These are phyloP conservation scores for Gillenia trifoliata DNA, from an alignment of 306 rosid genomes.

Conservation along the genomic window DNA sequence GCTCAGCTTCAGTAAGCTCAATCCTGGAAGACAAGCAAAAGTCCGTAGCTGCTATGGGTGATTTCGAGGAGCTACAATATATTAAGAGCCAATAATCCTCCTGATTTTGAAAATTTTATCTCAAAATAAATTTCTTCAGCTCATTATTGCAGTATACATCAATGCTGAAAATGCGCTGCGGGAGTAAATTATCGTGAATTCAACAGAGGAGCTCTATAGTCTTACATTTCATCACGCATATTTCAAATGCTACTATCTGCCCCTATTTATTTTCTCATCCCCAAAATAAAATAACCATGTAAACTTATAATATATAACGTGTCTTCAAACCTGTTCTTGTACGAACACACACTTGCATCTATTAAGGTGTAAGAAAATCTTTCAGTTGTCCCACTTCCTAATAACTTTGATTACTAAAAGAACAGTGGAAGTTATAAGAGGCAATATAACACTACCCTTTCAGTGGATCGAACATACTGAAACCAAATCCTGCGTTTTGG, in stretches of 20 bases:
- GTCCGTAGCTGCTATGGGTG: background rate
- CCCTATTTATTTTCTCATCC: background rate
- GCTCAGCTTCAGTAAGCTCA: conserved; percentile 79
- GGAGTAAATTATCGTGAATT: background rate
- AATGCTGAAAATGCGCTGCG: background rate
- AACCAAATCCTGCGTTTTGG: conserved; percentile 55
- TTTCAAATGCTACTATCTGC: background rate
- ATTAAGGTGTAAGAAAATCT: background rate
- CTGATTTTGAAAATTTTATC: background rate
- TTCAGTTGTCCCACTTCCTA: background rate
- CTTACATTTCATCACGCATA: background rate
- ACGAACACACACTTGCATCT: background rate
- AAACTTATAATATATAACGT: background rate
- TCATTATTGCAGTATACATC: background rate
- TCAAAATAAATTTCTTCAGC: background rate
- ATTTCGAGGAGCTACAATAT: background rate
- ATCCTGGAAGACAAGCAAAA: conserved; percentile 44
- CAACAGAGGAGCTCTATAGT: background rate
- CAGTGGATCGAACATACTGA: conserved; percentile 81
- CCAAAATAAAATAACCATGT: background rate
- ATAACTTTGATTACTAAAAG: background rate
- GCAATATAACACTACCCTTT: conserved; percentile 66
- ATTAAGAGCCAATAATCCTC: background rate
- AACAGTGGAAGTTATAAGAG: background rate
- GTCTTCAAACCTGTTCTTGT: background rate